These are phyloP conservation scores for Neofusicoccum ribis DNA, from an alignment of 2,329 filamentous ascomycete species.

Conservation along the genomic window DNA sequence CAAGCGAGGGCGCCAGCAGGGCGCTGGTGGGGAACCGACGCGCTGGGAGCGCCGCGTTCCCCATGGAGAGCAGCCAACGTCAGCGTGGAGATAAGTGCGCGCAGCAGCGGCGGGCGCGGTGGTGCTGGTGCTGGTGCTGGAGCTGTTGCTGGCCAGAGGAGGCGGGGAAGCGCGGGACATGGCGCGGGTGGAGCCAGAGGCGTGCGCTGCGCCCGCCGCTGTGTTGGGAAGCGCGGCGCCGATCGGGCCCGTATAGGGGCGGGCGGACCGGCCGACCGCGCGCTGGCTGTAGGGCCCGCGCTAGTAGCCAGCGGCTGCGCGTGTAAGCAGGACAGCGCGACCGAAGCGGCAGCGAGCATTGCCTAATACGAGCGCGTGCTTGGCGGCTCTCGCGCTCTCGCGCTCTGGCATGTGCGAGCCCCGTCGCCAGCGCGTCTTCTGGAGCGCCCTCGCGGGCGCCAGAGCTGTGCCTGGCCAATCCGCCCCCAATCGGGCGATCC, in stretches of 20 bases:
- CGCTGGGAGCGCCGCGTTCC: not conserved
- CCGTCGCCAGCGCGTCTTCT: not conserved
- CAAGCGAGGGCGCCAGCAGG: slow-evolving; percentile 7
- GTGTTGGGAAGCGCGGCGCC: not conserved
- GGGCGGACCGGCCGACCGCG: not conserved
- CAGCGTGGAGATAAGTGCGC: not conserved
- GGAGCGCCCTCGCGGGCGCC: too few species aligned
- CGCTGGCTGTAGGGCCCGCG: not conserved
- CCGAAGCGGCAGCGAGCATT: not conserved
- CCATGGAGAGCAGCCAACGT: not conserved
- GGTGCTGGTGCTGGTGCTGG: too few species aligned
- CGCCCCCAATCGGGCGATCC: slow-evolving; percentile 10
- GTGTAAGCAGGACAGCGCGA: not conserved
- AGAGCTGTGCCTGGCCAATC: not conserved
- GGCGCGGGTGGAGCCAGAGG: not conserved
- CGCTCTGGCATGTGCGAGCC: not conserved
- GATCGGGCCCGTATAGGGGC: slow-evolving; percentile 8
- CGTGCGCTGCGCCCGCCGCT: slow-evolving; percentile 5
- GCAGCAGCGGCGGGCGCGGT: too few species aligned
- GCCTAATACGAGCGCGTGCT: slow-evolving; percentile 7
- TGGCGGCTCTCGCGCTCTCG: not conserved
- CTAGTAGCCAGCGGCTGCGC: not conserved
- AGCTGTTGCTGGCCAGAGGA: not conserved
- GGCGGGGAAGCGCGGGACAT: slow-evolving; percentile 10
- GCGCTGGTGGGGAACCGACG: slow-evolving; percentile 13